Evolutionary conservation across 345 rosid genomes (phyloP).

Genomic region (Eucalyptus marginata): DNA sequence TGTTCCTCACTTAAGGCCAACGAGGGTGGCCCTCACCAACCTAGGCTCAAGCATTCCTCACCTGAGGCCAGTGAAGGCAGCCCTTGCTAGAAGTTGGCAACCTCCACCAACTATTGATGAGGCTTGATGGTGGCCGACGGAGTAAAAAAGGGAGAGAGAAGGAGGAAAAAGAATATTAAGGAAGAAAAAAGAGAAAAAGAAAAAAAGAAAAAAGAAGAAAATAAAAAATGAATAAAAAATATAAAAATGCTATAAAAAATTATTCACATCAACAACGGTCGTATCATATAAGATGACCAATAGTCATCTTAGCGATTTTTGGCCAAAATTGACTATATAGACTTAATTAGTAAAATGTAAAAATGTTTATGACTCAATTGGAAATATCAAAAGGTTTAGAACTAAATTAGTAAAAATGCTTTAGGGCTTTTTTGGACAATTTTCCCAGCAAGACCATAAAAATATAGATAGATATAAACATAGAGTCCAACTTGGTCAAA

Average conservation of each 20-base stretch:
- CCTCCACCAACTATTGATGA: neutral
- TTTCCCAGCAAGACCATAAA: neutral
- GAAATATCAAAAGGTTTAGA: too few species aligned
- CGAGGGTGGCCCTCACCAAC: neutral
- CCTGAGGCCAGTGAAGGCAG: neutral
- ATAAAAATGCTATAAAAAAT: too few species aligned
- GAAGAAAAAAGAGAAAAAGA: too few species aligned
- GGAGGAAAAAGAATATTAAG: too few species aligned
- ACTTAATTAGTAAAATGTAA: neutral
- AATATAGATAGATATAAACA: neutral
- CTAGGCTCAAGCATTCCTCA: neutral
- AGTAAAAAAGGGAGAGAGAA: too few species aligned
- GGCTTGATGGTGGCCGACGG: neutral
- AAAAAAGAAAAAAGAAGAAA: neutral
- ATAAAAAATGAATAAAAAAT: too few species aligned
- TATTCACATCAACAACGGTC: rapidly evolving
- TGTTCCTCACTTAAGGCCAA: neutral
- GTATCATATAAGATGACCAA: too few species aligned
- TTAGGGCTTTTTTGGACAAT: neutral
- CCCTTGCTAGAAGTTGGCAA: neutral
- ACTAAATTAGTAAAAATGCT: too few species aligned
- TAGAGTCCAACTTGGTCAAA: neutral
- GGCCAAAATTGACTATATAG: rapidly evolving
- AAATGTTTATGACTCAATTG: too few species aligned
- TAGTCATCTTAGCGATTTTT: too few species aligned